These are phyloP conservation scores for Salix caprea DNA, from an alignment of 345 rosid species.

Conservation along the genomic window DNA sequence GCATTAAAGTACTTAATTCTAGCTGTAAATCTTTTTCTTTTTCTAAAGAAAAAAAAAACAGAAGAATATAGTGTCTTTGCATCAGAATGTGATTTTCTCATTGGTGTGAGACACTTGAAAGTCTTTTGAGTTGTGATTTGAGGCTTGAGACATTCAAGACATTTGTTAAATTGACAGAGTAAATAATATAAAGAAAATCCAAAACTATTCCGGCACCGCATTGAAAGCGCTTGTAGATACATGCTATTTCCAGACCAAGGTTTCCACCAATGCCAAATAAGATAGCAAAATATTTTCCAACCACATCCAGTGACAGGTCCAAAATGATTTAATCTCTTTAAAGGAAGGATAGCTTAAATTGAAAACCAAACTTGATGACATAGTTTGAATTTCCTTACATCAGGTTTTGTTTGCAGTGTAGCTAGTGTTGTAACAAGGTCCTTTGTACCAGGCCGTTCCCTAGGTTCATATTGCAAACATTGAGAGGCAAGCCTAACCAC, in stretches of 20 bases:
- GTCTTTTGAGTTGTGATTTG: not conserved
- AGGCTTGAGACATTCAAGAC: not conserved
- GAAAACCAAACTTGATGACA: not conserved
- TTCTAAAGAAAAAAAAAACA: too few species aligned
- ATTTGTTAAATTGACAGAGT: not conserved
- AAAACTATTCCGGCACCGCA: too few species aligned
- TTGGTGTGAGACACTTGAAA: not conserved
- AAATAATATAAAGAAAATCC: not conserved
- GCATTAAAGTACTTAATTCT: not conserved
- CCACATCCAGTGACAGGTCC: not conserved
- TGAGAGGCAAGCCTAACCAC: slow-evolving; percentile 80
- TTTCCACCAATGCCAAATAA: too few species aligned
- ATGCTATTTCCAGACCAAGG: too few species aligned
- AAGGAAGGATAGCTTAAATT: not conserved
- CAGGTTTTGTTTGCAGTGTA: slow-evolving; percentile 71
- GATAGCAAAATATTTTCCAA: too few species aligned
- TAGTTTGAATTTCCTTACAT: slow-evolving; percentile 45
- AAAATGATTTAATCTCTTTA: not conserved
- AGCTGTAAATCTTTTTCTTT: too few species aligned
- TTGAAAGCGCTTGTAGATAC: too few species aligned
- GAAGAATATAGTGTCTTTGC: not conserved
- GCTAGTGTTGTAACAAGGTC: slow-evolving; percentile 72
- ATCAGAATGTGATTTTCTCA: not conserved
- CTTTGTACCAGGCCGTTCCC: slow-evolving; percentile 84
- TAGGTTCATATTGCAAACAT: slow-evolving; percentile 88